Evolutionary conservation across 169 alveolate species (phyloP).

Genomic region (Perkinsus marinus): DNA sequence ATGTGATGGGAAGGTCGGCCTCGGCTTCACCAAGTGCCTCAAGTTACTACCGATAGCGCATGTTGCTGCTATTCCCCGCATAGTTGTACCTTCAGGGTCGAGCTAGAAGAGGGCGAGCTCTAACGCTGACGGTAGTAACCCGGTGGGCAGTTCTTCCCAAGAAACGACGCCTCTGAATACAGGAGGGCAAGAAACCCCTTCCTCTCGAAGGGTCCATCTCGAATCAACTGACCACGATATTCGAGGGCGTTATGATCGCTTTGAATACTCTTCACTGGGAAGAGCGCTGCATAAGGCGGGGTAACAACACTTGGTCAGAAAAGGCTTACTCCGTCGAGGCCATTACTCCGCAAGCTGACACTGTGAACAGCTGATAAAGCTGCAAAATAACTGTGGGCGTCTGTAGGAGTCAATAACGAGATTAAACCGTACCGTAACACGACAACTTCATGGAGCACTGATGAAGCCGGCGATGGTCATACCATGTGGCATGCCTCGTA

Average conservation of each 20-base stretch:
- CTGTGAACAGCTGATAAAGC: too few relatives aligned
- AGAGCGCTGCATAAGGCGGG: neutral
- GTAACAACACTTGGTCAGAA: neutral
- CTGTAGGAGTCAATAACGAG: too few relatives aligned
- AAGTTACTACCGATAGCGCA: neutral
- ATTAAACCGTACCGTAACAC: too few relatives aligned
- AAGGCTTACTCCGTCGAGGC: neutral
- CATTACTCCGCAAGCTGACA: too few relatives aligned
- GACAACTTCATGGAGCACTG: too few relatives aligned
- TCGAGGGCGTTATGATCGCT: too few relatives aligned
- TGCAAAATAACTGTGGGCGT: too few relatives aligned
- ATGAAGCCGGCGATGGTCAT: too few relatives aligned
- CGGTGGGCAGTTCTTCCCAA: neutral
- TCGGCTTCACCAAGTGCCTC: neutral
- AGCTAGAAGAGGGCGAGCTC: neutral
- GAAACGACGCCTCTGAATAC: neutral
- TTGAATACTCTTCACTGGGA: too few relatives aligned
- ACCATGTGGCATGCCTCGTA: too few relatives aligned
- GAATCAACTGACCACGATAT: neutral
- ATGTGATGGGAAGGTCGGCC: neutral
- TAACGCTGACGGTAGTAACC: too few relatives aligned
- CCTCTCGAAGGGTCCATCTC: neutral
- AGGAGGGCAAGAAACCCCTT: neutral
- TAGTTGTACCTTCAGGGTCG: neutral
- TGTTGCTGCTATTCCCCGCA: neutral